Conservation (phyloP, 345 rosid species). For the Nephelium lappaceum region DNA sequence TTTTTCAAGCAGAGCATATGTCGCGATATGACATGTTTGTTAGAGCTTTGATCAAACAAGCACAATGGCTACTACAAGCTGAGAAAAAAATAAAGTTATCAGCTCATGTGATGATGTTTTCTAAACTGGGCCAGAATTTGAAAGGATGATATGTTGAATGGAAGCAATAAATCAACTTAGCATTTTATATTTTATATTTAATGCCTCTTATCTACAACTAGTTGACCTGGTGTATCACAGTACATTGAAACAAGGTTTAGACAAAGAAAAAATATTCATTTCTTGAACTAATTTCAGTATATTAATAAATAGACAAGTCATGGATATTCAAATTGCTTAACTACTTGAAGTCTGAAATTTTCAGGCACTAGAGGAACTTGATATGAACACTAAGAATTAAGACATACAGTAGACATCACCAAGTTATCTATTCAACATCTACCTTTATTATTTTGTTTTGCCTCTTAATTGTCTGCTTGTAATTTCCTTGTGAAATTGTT, state of each 20-base stretch:
- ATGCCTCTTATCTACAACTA: too few species aligned
- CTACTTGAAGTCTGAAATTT: background rate
- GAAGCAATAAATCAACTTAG: background rate
- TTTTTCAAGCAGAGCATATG: background rate
- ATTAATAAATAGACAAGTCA: background rate
- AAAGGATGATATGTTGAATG: background rate
- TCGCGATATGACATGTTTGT: background rate
- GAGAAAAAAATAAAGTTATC: background rate
- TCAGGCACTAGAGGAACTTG: background rate
- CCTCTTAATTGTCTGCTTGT: too few species aligned
- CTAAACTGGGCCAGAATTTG: background rate
- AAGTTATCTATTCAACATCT: too few species aligned
- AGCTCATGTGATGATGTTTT: slow-evolving; percentile 7
- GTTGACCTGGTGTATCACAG: background rate
- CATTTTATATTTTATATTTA: too few species aligned
- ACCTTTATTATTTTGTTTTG: too few species aligned
- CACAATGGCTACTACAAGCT: background rate
- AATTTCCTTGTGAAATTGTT: too few species aligned
- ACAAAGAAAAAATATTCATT: too few species aligned
- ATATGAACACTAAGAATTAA: background rate
- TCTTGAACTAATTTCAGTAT: background rate
- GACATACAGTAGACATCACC: background rate
- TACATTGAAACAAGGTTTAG: background rate
- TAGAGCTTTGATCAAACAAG: background rate
- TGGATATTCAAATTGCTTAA: background rate